A percentile compares a stretch with the other conserved stretches of the same genome.
Conservation (phyloP, 78 protist species). For the Speleostelium caveatum region DNA sequence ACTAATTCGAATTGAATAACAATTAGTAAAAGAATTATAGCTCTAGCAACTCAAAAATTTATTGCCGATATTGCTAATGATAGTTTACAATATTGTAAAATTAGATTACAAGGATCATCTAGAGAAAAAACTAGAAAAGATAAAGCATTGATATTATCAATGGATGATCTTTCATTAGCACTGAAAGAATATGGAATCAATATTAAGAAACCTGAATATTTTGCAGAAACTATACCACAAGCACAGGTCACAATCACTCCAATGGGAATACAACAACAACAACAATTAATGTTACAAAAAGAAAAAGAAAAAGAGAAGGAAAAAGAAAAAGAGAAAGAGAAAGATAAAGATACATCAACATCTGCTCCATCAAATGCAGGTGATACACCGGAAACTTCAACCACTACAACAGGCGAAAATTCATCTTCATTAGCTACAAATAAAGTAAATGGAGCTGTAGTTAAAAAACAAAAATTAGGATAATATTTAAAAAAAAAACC, state of each 20-base stretch:
- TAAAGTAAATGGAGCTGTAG: not conserved
- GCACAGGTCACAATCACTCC: not conserved
- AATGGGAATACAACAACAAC: not conserved
- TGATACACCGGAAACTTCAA: not conserved
- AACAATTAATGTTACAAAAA: not conserved
- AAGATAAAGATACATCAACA: not conserved
- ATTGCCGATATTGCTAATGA: conserved; percentile 71
- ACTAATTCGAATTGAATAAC: too few relatives aligned
- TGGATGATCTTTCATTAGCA: conserved; percentile 79
- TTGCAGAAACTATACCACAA: conserved; percentile 73
- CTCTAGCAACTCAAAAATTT: conserved; percentile 86
- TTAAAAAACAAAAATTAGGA: too few relatives aligned
- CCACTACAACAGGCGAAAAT: conserved; percentile 4
- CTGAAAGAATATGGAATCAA: conserved; percentile 74
- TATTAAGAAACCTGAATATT: conserved; percentile 80
- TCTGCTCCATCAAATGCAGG: too few relatives aligned
- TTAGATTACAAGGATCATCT: conserved; percentile 68
- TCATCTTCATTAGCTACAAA: conserved; percentile 8
- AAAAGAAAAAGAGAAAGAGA: not conserved
- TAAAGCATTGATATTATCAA: conserved; percentile 59
- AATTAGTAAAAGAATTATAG: conserved; percentile 70
- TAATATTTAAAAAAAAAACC: too few relatives aligned
- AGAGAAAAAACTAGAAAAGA: conserved; percentile 80
- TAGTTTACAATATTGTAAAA: conserved; percentile 73
- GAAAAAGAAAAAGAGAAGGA: not conserved